phyloP scores from a whole-genome alignment of 148 eudicot species.

The Cornus florida region DNA sequence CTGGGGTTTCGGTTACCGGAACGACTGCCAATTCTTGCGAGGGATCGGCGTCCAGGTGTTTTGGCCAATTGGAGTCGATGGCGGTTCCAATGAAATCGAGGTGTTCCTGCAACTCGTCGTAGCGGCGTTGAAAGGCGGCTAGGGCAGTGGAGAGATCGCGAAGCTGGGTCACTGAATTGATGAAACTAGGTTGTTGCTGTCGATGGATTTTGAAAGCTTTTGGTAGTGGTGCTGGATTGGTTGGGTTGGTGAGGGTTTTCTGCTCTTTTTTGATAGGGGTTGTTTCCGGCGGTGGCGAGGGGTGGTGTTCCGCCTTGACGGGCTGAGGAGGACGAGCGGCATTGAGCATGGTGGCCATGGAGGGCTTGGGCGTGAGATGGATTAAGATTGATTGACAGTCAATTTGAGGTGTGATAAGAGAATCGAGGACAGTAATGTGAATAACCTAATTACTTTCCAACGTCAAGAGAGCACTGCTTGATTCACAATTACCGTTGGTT shows the following conservation, averaged over 20 bases:
- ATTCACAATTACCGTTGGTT: too few species aligned
- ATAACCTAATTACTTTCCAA: too few species aligned
- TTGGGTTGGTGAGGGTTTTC: not conserved
- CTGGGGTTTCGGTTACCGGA: not conserved
- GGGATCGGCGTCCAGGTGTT: not conserved
- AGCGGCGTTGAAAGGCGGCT: constrained; percentile 33
- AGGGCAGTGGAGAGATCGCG: constrained; percentile 34
- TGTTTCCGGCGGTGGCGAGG: not conserved
- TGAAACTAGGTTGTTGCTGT: not conserved
- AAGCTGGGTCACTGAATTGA: constrained; percentile 19
- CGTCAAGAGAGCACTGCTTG: too few species aligned
- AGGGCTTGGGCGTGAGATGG: not conserved
- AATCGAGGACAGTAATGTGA: too few species aligned
- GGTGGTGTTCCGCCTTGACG: not conserved
- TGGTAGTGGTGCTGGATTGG: not conserved
- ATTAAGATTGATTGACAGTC: not conserved
- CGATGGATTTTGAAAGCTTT: not conserved
- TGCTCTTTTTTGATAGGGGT: constrained; percentile 11
- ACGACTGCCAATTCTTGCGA: not conserved
- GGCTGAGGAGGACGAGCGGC: not conserved
- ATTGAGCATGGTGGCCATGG: not conserved
- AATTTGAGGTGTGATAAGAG: not conserved
- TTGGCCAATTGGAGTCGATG: constrained; percentile 15
- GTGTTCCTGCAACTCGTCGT: constrained; percentile 43
- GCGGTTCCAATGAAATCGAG: constrained; percentile 31